Evolutionary conservation across 2,329 filamentous ascomycete genomes (phyloP).

Genomic region (Sporothrix inflata): DNA sequence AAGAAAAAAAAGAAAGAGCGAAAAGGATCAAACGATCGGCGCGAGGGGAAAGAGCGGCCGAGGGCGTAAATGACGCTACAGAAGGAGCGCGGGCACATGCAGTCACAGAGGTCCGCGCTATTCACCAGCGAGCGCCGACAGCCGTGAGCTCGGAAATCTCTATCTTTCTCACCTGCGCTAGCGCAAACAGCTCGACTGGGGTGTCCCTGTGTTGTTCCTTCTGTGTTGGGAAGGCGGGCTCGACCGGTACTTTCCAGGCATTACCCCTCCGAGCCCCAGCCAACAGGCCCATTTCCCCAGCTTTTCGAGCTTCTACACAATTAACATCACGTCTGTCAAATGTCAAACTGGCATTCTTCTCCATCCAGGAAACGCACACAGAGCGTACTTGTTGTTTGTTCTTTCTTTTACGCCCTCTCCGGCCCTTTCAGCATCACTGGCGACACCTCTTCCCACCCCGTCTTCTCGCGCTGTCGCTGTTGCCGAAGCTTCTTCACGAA

Average conservation of each 20-base stretch:
- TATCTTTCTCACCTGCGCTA: not conserved
- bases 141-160: not conserved
- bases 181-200: not conserved
- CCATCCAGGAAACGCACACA: too few species aligned
- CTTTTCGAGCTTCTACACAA: not conserved
- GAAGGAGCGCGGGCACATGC: not conserved
- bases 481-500: too few species aligned
- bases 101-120: not conserved
- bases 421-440: too few species aligned
- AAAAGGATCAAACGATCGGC: not conserved
- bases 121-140: conserved; percentile 2
- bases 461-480: too few species aligned
- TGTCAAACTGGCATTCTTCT: too few species aligned
- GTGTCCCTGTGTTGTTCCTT: not conserved
- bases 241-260: not conserved
- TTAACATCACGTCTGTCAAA: too few species aligned
- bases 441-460: too few species aligned
- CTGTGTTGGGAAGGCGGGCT: not conserved
- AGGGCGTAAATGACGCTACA: conserved; percentile 1
- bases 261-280: not conserved
- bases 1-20: not conserved
- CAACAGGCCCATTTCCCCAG: not conserved
- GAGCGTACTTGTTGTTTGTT: too few species aligned
- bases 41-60: not conserved
- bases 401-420: too few species aligned